phyloP scores from a whole-genome alignment of 352 stramenopile genomes.

The Saprolegnia parasitica region DNA sequence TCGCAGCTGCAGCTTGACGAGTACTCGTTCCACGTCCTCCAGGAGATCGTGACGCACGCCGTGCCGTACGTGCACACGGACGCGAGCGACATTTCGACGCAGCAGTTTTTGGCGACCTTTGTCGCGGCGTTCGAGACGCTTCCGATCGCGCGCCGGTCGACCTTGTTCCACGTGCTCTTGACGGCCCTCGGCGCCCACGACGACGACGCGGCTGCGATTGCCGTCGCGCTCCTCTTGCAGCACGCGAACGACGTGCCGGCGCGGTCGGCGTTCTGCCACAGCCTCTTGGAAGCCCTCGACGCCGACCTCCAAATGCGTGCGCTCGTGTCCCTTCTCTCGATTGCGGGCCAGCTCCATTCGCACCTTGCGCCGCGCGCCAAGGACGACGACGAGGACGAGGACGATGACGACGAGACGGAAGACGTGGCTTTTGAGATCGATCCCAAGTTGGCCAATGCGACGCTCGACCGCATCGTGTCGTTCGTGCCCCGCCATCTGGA shows the following conservation, averaged over 20 bases:
- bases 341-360: constrained; percentile 56
- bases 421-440: constrained; percentile 47
- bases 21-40: constrained; percentile 84
- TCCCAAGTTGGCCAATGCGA: constrained; percentile 39
- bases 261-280: constrained; percentile 62
- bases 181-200: constrained; percentile 39
- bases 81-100: constrained; percentile 43
- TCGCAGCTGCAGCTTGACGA: constrained; percentile 54
- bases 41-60: constrained; percentile 75
- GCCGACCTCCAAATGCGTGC: constrained; percentile 52
- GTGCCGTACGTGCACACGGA: constrained; percentile 64
- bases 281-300: constrained; percentile 52
- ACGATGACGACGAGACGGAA: constrained; percentile 40
- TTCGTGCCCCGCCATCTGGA: constrained; percentile 70
- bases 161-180: constrained; percentile 67
- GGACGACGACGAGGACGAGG: constrained; percentile 57
- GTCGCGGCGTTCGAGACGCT: constrained; percentile 70
- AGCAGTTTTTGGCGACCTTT: constrained; percentile 75
- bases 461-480: constrained; percentile 38
- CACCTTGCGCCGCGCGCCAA: constrained; percentile 38
- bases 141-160: constrained; percentile 45
- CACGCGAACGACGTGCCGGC: constrained; percentile 37
- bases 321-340: constrained; percentile 54
- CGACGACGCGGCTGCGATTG: constrained; percentile 49
- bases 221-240: constrained; percentile 54